Conservation (phyloP, 768 basidiomycete species). For the Boletus huronensis region DNA sequence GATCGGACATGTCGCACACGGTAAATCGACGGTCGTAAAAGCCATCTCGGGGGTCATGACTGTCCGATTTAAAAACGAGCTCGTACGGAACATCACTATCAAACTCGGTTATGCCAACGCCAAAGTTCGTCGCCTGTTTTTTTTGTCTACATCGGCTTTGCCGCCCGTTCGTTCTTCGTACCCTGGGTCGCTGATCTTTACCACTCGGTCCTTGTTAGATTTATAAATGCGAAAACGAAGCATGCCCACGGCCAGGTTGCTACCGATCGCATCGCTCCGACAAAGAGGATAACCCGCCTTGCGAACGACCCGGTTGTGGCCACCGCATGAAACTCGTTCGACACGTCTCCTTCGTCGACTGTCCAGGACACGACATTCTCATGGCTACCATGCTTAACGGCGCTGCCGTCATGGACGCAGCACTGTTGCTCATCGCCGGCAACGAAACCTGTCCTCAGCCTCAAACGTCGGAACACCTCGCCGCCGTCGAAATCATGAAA, state of each 20-base stretch:
- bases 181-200: neutral
- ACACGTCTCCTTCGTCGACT: slow-evolving; percentile 99
- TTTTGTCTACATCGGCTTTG: neutral
- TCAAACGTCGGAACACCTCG: slow-evolving; percentile 97
- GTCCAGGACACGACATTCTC: slow-evolving; percentile 97
- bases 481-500: slow-evolving; percentile 99
- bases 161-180: neutral
- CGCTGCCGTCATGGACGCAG: slow-evolving; percentile 99
- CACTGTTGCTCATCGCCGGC: slow-evolving; percentile 89
- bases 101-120: slow-evolving; percentile 99
- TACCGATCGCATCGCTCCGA: slow-evolving; percentile 92
- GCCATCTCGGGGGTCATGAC: slow-evolving; percentile 99
- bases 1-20: slow-evolving; percentile 98
- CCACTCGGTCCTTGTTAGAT: slow-evolving; percentile 52
- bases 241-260: slow-evolving; percentile 90
- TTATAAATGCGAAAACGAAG: slow-evolving; percentile 94
- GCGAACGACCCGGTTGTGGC: slow-evolving; percentile 90
- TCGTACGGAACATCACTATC: slow-evolving; percentile 98
- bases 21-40: slow-evolving; percentile 95
- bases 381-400: slow-evolving; percentile 99
- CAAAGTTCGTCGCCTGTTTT: slow-evolving; percentile 60
- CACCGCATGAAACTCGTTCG: slow-evolving; percentile 87
- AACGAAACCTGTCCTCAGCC: slow-evolving; percentile 99
- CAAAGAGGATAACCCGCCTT: slow-evolving; percentile 91
- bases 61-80: slow-evolving; percentile 98